phyloP scores from a whole-genome alignment of 352 stramenopile genomes.

The Blastocystis sp. region DNA sequence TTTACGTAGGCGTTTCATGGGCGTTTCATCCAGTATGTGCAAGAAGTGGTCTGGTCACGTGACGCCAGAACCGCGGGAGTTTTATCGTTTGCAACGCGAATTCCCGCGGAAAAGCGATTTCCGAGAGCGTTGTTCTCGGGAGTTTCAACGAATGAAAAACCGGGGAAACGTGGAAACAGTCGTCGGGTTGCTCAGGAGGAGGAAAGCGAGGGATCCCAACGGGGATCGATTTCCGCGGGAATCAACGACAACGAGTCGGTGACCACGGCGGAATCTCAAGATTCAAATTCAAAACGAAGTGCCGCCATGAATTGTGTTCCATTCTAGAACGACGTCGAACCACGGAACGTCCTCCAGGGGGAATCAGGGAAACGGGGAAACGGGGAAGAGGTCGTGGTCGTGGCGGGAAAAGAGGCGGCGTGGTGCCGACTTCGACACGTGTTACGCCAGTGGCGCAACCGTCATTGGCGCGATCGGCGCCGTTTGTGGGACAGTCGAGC shows the following conservation, averaged over 20 bases:
- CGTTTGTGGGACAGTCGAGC: too few relatives aligned
- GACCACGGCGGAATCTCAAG: neutral
- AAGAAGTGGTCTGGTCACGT: neutral
- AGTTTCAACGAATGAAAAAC: neutral
- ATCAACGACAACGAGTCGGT: neutral
- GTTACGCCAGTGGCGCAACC: too few relatives aligned
- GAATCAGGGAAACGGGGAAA: neutral
- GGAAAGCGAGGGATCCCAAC: neutral
- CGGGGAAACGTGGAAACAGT: neutral
- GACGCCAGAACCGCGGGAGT: neutral
- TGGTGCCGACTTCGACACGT: neutral
- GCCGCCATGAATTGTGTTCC: neutral
- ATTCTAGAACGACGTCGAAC: neutral
- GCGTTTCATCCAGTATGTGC: neutral
- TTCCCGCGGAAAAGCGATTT: neutral
- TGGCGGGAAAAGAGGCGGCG: neutral
- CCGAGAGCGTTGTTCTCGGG: too few relatives aligned
- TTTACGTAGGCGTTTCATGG: neutral
- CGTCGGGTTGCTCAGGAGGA: too few relatives aligned
- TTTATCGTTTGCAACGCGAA: neutral
- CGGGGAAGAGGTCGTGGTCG: neutral
- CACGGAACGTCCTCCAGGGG: neutral
- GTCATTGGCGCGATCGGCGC: too few relatives aligned
- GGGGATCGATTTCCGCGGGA: neutral
- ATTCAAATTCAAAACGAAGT: neutral